phyloP scores from a whole-genome alignment of 495 filamentous ascomycete species.

The Hypomontagnella submonticulosa region DNA sequence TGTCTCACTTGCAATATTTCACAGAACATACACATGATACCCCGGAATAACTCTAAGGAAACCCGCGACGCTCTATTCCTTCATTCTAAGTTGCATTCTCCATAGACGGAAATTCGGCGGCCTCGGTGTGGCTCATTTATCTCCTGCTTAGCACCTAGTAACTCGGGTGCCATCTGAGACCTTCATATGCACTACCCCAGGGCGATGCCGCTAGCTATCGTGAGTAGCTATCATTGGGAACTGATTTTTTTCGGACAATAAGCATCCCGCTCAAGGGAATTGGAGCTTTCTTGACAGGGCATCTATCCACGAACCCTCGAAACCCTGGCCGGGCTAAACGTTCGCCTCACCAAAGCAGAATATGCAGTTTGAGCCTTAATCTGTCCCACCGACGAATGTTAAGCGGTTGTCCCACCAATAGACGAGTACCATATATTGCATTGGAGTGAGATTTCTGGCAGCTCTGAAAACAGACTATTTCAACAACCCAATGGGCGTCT shows the following conservation, averaged over 20 bases:
- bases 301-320: conserved; percentile 27
- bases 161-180: conserved; percentile 26
- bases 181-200: conserved; percentile 16
- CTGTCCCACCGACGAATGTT: conserved; percentile 25
- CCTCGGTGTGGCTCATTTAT: conserved; percentile 36
- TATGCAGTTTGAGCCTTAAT: conserved; percentile 44
- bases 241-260: conserved; percentile 22
- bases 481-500: conserved; percentile 29
- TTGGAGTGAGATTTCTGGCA: conserved; percentile 23
- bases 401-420: conserved; percentile 30
- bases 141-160: conserved; percentile 12
- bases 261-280: conserved; percentile 20
- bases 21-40: conserved; percentile 24
- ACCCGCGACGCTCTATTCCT: conserved; percentile 8
- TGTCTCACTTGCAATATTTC: conserved; percentile 28
- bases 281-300: conserved; percentile 20
- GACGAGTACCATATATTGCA: conserved; percentile 18
- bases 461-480: conserved; percentile 31
- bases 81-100: conserved; percentile 24
- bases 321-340: conserved; percentile 25
- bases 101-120: conserved; percentile 20
- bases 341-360: conserved; percentile 32
- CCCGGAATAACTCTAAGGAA: conserved; percentile 18
- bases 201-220: conserved; percentile 26
- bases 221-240: conserved; percentile 15